A percentile compares a stretch with the other conserved stretches of the same genome.
Evolutionary conservation across 306 rosid species (phyloP).

Genomic region (Pterocarpus macrocarpus): DNA sequence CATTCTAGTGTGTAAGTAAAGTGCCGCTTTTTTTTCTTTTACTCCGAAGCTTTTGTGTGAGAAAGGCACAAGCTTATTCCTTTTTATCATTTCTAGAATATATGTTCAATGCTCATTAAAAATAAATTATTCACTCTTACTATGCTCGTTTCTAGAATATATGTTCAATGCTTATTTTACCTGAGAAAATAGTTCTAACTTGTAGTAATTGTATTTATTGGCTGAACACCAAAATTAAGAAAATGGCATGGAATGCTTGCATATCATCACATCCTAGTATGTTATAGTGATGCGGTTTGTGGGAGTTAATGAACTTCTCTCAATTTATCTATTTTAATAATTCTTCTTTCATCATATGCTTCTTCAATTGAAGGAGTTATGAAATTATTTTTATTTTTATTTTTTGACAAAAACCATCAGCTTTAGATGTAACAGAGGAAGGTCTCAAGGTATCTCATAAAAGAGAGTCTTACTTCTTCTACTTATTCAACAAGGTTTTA

Average conservation of each 20-base stretch:
- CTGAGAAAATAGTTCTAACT: not conserved
- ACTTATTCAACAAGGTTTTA: conserved; percentile 24
- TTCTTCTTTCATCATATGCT: conserved; percentile 13
- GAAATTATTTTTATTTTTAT: conserved; percentile 18
- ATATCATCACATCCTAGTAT: conserved; percentile 19
- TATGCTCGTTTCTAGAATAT: too few species aligned
- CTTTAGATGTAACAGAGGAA: conserved; percentile 78
- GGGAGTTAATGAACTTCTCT: conserved; percentile 25
- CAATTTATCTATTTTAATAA: not conserved
- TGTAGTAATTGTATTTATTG: conserved; percentile 21
- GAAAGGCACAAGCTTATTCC: too few species aligned
- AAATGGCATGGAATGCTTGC: conserved; percentile 26
- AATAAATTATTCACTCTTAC: too few species aligned
- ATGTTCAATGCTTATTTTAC: too few species aligned
- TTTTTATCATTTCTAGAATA: too few species aligned
- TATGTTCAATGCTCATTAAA: too few species aligned
- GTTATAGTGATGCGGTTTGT: not conserved
- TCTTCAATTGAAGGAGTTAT: not conserved
- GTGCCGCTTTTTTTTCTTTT: too few species aligned
- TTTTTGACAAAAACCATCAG: conserved; percentile 73
- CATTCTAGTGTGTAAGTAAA: too few species aligned
- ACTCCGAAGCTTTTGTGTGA: too few species aligned
- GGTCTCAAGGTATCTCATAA: conserved; percentile 71
- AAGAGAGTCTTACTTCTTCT: conserved; percentile 22
- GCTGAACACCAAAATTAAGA: conserved; percentile 18